Base-by-base conservation (phyloP, 768 basidiomycete genomes). In the Glaciozyma antarctica region DNA sequence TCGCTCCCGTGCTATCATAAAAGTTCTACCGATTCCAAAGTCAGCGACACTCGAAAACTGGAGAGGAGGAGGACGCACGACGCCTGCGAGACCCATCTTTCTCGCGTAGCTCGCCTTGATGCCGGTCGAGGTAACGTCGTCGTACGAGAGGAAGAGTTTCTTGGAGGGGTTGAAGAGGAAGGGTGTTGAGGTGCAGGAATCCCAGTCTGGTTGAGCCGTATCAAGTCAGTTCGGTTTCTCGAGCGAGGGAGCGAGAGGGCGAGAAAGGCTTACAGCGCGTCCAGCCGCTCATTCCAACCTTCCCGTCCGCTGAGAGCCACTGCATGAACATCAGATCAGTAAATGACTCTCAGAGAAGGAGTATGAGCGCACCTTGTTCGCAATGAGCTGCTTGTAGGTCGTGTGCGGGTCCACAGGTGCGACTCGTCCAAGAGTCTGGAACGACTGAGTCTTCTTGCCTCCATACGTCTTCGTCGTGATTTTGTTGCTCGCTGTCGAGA, bases 61-160 rank as follows among this genome's bases (percentile, higher is more conserved):
- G 22, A 8, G 51, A 28, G 24, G 13, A 24, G 49, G 13, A 22
- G 7, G 24, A 52, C 51, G 12, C 12, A 52, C 67, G 16, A 68
- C 28, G 2, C 67, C 67, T 12, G 63, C 67, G 19, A 68, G 51
- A 28, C 67, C 67, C 28, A 38, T 64, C 16, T 51, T 43, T 32
- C 57, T 53, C 2, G 67, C 67, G 28, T 34, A 62, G 5, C 21
- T 28, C 8, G 59, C 67, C 44, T 68, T 68, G 17, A 63, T 60
- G 28, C 51, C 26, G 55, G 52, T 64, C 2, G 30, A 41, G 4
- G 26, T 3, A 0, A 12, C 49, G 52, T 68, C 67, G 45, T 68
- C 67, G 60, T 64, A 68, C 2, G 63, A 54, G 51, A 61, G 30
- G n/a, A 58, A 61, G 26, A 43, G n/a, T 44, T 59, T 59, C n/a